Conservation (phyloP, 2,329 filamentous ascomycete species). For the Monilinia aucupariae region DNA sequence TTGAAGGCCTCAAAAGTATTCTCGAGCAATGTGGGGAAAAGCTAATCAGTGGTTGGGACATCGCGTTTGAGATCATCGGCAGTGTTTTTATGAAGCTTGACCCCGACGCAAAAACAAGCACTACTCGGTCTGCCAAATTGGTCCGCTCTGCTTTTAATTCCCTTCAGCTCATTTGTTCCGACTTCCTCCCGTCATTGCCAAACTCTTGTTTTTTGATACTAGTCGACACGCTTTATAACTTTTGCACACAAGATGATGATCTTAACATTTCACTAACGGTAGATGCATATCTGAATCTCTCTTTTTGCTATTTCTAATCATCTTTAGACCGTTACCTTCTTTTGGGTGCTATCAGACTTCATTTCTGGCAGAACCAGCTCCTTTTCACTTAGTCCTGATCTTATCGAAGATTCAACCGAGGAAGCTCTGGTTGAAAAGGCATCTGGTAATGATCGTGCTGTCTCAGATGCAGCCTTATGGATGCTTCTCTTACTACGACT, state of each 20-base stretch:
- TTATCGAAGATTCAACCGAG: conserved; percentile 52
- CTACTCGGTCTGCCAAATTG: conserved; percentile 63
- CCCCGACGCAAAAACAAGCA: conserved; percentile 26
- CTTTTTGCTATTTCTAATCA: conserved; percentile 18
- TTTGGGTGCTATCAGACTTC: conserved; percentile 92
- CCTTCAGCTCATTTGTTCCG: conserved; percentile 86
- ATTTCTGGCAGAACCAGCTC: conserved; percentile 57
- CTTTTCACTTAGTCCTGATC: conserved; percentile 52
- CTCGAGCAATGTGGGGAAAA: conserved; percentile 85
- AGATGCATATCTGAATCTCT: conserved; percentile 34
- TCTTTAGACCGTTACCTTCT: conserved; percentile 77
- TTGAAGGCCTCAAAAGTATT: conserved; percentile 75
- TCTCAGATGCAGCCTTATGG: conserved; percentile 69
- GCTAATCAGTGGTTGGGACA: conserved; percentile 75
- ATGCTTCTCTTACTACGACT: conserved; percentile 68
- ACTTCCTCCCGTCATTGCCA: conserved; percentile 74
- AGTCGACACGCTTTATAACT: conserved; percentile 82
- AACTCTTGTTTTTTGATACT: conserved; percentile 69
- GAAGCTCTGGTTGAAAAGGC: conserved; percentile 54
- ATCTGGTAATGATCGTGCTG: conserved; percentile 51
- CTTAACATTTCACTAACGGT: conserved; percentile 92
- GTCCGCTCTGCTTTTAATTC: conserved; percentile 85
- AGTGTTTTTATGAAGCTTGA: conserved; percentile 60
- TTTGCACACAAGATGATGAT: conserved; percentile 84
- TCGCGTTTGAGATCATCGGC: conserved; percentile 78